Conservation (phyloP, 2,329 filamentous ascomycete species). For the Phoma herbarum region DNA sequence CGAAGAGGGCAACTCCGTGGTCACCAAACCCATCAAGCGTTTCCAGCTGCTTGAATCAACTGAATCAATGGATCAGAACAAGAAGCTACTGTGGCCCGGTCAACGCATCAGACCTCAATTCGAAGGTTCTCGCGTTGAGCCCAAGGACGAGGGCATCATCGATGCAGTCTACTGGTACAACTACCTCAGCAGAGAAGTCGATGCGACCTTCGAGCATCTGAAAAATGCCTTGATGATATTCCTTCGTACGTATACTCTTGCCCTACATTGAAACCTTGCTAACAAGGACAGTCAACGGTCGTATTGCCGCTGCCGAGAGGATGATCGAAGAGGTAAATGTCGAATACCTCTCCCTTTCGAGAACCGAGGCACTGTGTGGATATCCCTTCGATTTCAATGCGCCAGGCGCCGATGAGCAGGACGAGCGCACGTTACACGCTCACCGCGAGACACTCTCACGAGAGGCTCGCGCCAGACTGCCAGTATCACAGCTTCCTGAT, state of each 20-base stretch:
- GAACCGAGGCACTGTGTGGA: slow-evolving; percentile 54
- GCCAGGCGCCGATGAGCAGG: slow-evolving; percentile 39
- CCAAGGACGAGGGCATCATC: slow-evolving; percentile 76
- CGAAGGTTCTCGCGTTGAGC: slow-evolving; percentile 63
- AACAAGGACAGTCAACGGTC: slow-evolving; percentile 52
- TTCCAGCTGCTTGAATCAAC: slow-evolving; percentile 61
- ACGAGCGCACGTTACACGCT: slow-evolving; percentile 32
- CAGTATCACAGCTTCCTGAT: slow-evolving; percentile 31
- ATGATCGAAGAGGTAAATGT: slow-evolving; percentile 62
- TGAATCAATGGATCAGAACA: slow-evolving; percentile 47
- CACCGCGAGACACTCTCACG: slow-evolving; percentile 32
- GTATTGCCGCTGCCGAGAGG: slow-evolving; percentile 64
- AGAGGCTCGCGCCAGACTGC: slow-evolving; percentile 30
- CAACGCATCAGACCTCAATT: slow-evolving; percentile 75
- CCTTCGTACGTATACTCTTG: slow-evolving; percentile 70
- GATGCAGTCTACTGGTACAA: slow-evolving; percentile 86
- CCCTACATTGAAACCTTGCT: slow-evolving; percentile 17
- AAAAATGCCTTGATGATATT: slow-evolving; percentile 83
- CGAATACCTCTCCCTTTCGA: slow-evolving; percentile 54
- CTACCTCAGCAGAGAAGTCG: slow-evolving; percentile 67
- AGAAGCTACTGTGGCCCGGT: slow-evolving; percentile 60
- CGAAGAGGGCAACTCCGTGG: slow-evolving; percentile 25
- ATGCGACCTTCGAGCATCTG: slow-evolving; percentile 72
- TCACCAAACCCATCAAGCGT: slow-evolving; percentile 40
- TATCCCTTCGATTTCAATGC: slow-evolving; percentile 48